Evolutionary conservation across 345 rosid genomes (phyloP), one percentile per base, ranked within the genome.

Genomic region (Salix viminalis): DNA sequence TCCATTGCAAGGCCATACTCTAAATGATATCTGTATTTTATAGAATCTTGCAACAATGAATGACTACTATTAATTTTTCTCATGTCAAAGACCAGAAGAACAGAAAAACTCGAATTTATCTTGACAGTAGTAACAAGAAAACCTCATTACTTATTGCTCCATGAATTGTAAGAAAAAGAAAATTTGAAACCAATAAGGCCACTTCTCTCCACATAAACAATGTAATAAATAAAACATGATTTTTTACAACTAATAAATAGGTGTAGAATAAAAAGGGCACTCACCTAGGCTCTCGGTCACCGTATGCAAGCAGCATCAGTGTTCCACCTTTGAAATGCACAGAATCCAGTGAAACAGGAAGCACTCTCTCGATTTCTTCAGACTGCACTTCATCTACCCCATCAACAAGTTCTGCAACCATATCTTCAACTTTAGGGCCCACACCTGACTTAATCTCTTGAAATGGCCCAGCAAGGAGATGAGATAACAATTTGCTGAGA

Each of bases 241-340:
- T 41, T 67, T 36, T n/a, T 69, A 56, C 11, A 73, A 61, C n/a
- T 65, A n/a, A 7, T 15, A 39, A 69, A 46, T 46, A 14, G 21
- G 32, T 8, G 73, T 62, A 62, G 44, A 75, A 26, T 16, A 26
- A 32, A 61, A 46, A 67, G 48, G 71, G 39, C 62, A 75, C 86
- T 86, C 70, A 92, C 99, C 97, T 89, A 65, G 97, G 94, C 84
- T 93, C 99, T 64, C 79, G 85, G 84, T 95, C 99, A 71, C 99
- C 99, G 66, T 89, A 93, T 42, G 91, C 94, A 78, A 95, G 87
- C 79, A 95, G 89, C 89, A 88, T 87, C 65, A 93, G 85, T 28
- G 90, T 90, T 83, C 97, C 99, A 48, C 88, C 86, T 81, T 89
- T 95, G 85, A 95, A 95, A 79, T 89, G 93, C 76, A 95, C 94